Evolutionary conservation across 768 basidiomycete genomes (phyloP), one percentile per base, ranked within the genome.

Genomic region (Vararia minispora): DNA sequence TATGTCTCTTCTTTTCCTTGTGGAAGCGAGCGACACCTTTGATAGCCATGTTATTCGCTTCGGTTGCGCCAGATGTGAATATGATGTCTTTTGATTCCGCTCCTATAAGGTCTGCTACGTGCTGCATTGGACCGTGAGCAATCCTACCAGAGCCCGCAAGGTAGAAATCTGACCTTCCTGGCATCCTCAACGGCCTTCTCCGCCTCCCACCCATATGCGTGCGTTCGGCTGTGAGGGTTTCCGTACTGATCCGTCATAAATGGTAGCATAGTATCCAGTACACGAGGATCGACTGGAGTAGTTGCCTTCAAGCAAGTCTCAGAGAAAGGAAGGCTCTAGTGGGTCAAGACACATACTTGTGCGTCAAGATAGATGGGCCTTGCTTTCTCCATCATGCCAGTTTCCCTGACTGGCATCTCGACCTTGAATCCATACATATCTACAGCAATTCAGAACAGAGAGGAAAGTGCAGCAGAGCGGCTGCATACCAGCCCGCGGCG

Each of bases 201-300:
- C 5, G 94, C 89, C 62, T 99, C 95, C 95, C 95, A 99, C 3
- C 95, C 95, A 58, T 98, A 99, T 1, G 95, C 90, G 60, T 99
- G 95, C 21, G 95, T 98, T 40, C 95, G 77, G 57, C 89, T 92
- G 57, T 98, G 95, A 7, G 95, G 94, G 60, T 98, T 99, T 4
- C 95, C 95, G 54, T 83, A 98, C 57, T 89, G 88, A 57, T 98
- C 88, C 4, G 91, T 94, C 47, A 92, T 63, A 60, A 75, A 97
- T 0, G 95, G 95, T 18, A 99, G 66, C 94, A 98, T 99, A 13
- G 83, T 79, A 60, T 98, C 95, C 40, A 98, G 69, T 4, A 98
- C 95, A 41, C 95, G 77, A 21, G 95, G 95, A 57, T 99, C 95
- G 39, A 95, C 78, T 14, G 95, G 95, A 18, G 95, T 98, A 2